Evolutionary conservation across 441 rosid species (phyloP).

Genomic region (Populus hybrid): DNA sequence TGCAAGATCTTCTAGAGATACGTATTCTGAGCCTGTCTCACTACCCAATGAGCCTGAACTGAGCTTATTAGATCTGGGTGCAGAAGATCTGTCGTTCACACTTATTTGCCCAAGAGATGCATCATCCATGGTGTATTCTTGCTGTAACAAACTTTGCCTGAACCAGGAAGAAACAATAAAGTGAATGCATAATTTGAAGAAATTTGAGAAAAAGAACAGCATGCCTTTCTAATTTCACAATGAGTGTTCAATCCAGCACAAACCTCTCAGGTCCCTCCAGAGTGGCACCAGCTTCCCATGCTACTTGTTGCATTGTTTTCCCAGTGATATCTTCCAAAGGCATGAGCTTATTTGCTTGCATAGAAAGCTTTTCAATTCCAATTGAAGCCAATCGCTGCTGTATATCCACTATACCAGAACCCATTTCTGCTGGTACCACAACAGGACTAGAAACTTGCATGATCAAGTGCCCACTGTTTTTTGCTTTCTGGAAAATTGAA

Average conservation of each 20-base stretch:
- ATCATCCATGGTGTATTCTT: constrained; percentile 38
- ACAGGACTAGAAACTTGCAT: constrained; percentile 96
- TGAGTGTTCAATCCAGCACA: constrained; percentile 13
- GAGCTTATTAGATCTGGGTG: constrained; percentile 32
- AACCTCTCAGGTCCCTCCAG: constrained; percentile 63
- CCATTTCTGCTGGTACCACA: constrained; percentile 98
- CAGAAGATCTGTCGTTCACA: constrained; percentile 37
- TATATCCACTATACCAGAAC: constrained; percentile 68
- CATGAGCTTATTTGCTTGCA: constrained; percentile 91
- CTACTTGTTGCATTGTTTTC: constrained; percentile 80
- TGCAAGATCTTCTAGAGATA: constrained; percentile 87
- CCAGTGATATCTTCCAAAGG: constrained; percentile 93
- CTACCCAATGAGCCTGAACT: constrained; percentile 34
- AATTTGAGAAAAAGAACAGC: constrained; percentile 7
- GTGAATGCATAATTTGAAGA: constrained; percentile 6
- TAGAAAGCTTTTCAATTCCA: constrained; percentile 95
- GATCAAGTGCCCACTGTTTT: constrained; percentile 70
- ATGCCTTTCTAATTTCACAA: not conserved
- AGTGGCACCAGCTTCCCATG: constrained; percentile 69
- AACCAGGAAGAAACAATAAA: constrained; percentile 17
- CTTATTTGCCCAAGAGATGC: constrained; percentile 28
- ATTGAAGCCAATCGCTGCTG: constrained; percentile 68
- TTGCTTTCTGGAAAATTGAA: constrained; percentile 52
- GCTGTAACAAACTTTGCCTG: constrained; percentile 50
- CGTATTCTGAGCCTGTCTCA: constrained; percentile 58